Base-by-base conservation (phyloP, 2,329 filamentous ascomycete genomes). In the Colletotrichum cordylinicola region DNA sequence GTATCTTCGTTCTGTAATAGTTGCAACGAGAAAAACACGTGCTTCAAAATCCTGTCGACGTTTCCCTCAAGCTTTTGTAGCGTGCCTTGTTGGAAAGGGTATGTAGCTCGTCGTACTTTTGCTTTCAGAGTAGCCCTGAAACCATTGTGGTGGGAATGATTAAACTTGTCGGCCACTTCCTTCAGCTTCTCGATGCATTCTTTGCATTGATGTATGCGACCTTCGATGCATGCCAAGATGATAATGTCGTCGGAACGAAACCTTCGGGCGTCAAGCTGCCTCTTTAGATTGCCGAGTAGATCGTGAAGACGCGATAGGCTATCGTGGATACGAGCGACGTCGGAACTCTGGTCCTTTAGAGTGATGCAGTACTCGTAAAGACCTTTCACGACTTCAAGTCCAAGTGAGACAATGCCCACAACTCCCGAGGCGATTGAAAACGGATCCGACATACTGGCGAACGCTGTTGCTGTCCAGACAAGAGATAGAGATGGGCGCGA, bases 1-100 rank as follows among this genome's bases (percentile, higher is more conserved):
- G 79, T 67, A 27, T 79, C 78, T n/a, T 80, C 79, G 18, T 82
- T 79, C 69, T 85, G 81, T 16, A 86, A 74, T 8, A 84, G 74
- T 43, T 83, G 76, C 18, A 85, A 72, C n/a, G 81, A 82, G 16
- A 82, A 76, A 16, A 77, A 80, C 5, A 86, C 60, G 9, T 81
- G 80, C 5, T 77, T 76, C n/a, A 82, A 74, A 16, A 83, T 79
- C 0, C 83, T 83, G 62, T 80, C 78, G n/a, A 85, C 77, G 67
- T 84, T 80, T 75, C 83, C 81, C 70, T 85, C 82, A 12, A 87
- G 82, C 70, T 84, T 85, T 62, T 83, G 79, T 48, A 87, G 74
- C 2, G 83, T 87, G 61, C 82, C 84, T 66, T 80, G 78, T 39
- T 81, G 79, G 71, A 87, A 81, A 2, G 83, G 83, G 55, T 85